Evolutionary conservation across 2,329 filamentous ascomycete genomes (phyloP).

Genomic region (Periglandula ipomoeae): DNA sequence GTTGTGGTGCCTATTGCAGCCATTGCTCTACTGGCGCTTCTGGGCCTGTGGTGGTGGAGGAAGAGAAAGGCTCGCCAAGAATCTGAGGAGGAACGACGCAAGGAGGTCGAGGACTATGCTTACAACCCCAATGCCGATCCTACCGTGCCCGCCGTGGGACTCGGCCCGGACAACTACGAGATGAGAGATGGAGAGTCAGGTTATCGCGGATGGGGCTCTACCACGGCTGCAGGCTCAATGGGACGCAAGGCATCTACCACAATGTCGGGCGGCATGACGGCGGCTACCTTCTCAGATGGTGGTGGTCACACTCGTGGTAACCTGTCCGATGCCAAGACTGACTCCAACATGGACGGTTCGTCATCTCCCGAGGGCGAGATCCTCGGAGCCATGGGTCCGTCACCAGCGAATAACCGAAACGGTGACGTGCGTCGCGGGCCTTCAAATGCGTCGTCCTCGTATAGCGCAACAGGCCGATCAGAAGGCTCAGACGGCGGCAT

Average conservation of each 20-base stretch:
- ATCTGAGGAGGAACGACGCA: slow-evolving; percentile 79
- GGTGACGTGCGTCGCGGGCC: slow-evolving; percentile 75
- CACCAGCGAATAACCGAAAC: slow-evolving; percentile 53
- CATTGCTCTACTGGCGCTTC: slow-evolving; percentile 70
- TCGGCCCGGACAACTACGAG: slow-evolving; percentile 48
- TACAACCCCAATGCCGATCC: slow-evolving; percentile 98
- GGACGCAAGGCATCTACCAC: slow-evolving; percentile 84
- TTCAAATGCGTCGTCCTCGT: slow-evolving; percentile 93
- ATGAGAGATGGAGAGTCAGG: slow-evolving; percentile 68
- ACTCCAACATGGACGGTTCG: slow-evolving; percentile 45
- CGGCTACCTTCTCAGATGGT: slow-evolving; percentile 63
- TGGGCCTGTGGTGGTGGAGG: slow-evolving; percentile 76
- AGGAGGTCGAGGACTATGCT: slow-evolving; percentile 94
- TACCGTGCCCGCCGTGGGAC: slow-evolving; percentile 49
- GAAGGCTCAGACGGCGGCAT: slow-evolving; percentile 50
- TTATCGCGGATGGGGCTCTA: slow-evolving; percentile 92
- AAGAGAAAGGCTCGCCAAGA: slow-evolving; percentile 78
- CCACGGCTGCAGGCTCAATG: slow-evolving; percentile 55
- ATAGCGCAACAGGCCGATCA: slow-evolving; percentile 73
- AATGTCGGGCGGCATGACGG: slow-evolving; percentile 64
- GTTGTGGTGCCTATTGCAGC: slow-evolving; percentile 89
- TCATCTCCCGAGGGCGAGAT: slow-evolving; percentile 68
- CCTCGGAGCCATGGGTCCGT: slow-evolving; percentile 71
- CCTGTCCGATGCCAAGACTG: slow-evolving; percentile 61
- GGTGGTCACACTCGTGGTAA: slow-evolving; percentile 58